A percentile compares a stretch with the other conserved stretches of the same genome.
Conservation (phyloP, 2,329 filamentous ascomycete species). For the Sordariomycetes sp. region DNA sequence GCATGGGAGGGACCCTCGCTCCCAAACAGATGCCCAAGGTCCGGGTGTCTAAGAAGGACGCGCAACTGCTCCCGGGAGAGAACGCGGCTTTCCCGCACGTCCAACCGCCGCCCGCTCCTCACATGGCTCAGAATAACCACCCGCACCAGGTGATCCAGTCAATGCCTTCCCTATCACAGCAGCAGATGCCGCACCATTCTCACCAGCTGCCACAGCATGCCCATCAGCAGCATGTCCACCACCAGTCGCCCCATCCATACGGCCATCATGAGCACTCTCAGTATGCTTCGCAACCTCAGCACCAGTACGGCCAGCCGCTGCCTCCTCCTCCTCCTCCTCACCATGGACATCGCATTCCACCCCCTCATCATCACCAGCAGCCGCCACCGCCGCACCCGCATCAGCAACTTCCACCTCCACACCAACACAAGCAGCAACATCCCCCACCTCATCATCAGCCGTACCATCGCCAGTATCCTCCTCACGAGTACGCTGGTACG, state of each 20-base stretch:
- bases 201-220: constrained; percentile 1
- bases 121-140: not conserved
- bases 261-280: too few relatives aligned
- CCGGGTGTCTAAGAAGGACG: constrained; percentile 23
- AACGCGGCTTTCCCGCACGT: constrained; percentile 8
- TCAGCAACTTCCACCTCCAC: constrained; percentile 2
- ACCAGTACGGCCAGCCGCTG: not conserved
- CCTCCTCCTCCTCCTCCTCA: constrained; percentile 4
- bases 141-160: too few relatives aligned
- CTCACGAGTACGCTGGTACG: too few relatives aligned
- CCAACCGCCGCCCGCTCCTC: constrained; percentile 2
- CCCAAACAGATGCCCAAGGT: constrained; percentile 29
- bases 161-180: too few relatives aligned
- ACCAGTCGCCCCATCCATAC: constrained; percentile 2
- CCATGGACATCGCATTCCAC: too few relatives aligned
- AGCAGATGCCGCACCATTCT: too few relatives aligned
- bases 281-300: too few relatives aligned
- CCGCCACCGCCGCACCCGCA: constrained; percentile 5
- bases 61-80: constrained; percentile 5
- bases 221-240: constrained; percentile 6
- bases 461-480: not conserved
- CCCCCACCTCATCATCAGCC: constrained; percentile 4
- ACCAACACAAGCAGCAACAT: constrained; percentile 2
- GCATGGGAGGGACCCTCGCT: constrained; percentile 22
- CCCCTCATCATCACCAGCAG: constrained; percentile 2